Evolutionary conservation across 2,329 filamentous ascomycete genomes (phyloP), one percentile per base, ranked within the genome.

Genomic region (Sarocladium oryzae): DNA sequence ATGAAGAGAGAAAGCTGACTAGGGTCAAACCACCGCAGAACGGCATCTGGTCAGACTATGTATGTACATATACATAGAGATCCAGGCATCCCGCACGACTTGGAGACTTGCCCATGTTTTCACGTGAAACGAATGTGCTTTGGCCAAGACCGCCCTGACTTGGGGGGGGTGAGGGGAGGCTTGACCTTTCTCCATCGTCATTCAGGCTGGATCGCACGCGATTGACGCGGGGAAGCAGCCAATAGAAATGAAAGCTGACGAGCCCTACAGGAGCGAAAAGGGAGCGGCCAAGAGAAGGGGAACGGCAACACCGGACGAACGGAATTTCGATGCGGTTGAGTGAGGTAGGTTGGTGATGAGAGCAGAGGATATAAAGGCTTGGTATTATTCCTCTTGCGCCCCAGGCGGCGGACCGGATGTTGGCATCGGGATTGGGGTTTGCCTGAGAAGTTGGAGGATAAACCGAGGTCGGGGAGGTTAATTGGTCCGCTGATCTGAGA

Each of bases 91-190:
- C 26, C 26, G n/a, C 28, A 9, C 8, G 16, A 3, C 15, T 18
- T 8, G 11, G 11, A 36, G 10, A 6, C 33, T 36, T 36, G 33
- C 33, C 43, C 43, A 33, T 15, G 26, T 33, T 20, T 8, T 3
- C 43, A 33, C 33, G n/a, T 48, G 43, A 48, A 48, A 48, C 43
- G 40, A 30, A 15, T 30, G 28, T 30, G 28, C 43, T 48, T 33
- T 16, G 43, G 43, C 43, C 43, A 48, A 48, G 43, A 4, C 40
- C 40, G 26, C 36, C n/a, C 13, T 21, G 7, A 8, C 16, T 6
- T 16, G 6, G 7, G 36, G 15, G 33, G 11, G 7, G 40, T 43
- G 21, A 43, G 40, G 26, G n/a, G n/a, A n/a, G n/a, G 40, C 23
- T 16, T 20, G 33, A 9, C 6, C 33, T 20, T 21, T 8, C 18